phyloP scores from a whole-genome alignment of 352 stramenopile genomes.

The Vaucheria bursata region DNA sequence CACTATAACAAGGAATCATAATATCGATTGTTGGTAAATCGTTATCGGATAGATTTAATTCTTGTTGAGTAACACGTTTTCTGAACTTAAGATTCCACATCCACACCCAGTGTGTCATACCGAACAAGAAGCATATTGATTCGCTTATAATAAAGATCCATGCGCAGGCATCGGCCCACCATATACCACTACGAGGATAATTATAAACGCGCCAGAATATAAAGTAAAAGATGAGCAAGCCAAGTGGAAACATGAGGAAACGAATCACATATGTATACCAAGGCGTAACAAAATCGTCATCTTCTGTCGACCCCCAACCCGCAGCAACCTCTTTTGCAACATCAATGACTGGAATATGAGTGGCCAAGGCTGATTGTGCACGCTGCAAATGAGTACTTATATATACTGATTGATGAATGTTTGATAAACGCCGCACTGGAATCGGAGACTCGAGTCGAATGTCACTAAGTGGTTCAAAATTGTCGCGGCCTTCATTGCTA shows the following conservation, averaged over 20 bases:
- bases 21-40: conserved; percentile 18
- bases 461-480: not conserved
- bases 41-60: conserved; percentile 7
- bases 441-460: not conserved
- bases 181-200: conserved; percentile 14
- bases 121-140: not conserved
- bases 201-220: conserved; percentile 16
- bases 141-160: conserved; percentile 5
- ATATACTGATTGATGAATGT: not conserved
- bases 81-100: not conserved
- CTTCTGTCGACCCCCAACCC: not conserved
- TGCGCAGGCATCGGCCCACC: conserved; percentile 2
- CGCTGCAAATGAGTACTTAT: not conserved
- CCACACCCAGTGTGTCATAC: conserved; percentile 11
- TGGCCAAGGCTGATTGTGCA: not conserved
- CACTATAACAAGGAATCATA: conserved; percentile 20
- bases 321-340: not conserved
- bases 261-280: conserved; percentile 6
- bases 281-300: not conserved
- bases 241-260: not conserved
- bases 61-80: conserved; percentile 2
- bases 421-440: not conserved
- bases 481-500: not conserved
- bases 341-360: not conserved
- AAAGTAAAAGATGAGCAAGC: conserved; percentile 21